Evolutionary conservation across 306 rosid species (phyloP), one percentile per base, ranked within the genome.

Genomic region (Castanea mollissima): DNA sequence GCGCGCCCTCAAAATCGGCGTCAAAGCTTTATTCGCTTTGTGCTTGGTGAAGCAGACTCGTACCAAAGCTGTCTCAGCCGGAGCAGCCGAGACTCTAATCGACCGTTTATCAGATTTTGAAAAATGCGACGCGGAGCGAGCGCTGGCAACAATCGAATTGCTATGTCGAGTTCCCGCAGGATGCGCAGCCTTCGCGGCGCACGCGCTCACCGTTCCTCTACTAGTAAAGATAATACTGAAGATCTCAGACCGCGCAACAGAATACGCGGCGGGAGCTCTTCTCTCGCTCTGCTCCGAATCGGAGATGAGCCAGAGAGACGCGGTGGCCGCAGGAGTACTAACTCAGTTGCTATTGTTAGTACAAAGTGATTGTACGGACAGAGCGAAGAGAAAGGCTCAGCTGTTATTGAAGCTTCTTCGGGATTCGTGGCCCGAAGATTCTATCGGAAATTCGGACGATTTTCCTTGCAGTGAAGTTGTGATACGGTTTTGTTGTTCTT

Each of bases 351-450:
- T 95, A 35, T 80, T 95, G 63, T 73, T 95, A 59, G 94, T 95
- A 10, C 99, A 95, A 75, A 95, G 99, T 51, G 99, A 92, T 62
- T 95, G 99, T 82, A 92, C 97, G 69, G 98, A 83, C 73, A 78
- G 99, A 73, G 98, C 94, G 12, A 95, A 95, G 90, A 84, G 97
- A 80, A 95, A 95, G 88, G 97, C 99, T 54, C 97, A 95, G 77
- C 73, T 89, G 77, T 70, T 95, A 88, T 87, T 95, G 74, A 95
- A 95, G 92, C 97, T 91, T 80, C 97, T 95, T 81, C 89, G 97
- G 89, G 98, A 95, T 88, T 95, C 97, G 87, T 95, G 99, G 99
- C 99, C 99, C 12, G 90, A 87, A 64, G 89, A 91, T 76, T 91
- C 97, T 23, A 62, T 91, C 31, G 94, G 90, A 69, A 90, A 91